Base-by-base conservation (phyloP, 768 basidiomycete genomes). In the Russula sp. region DNA sequence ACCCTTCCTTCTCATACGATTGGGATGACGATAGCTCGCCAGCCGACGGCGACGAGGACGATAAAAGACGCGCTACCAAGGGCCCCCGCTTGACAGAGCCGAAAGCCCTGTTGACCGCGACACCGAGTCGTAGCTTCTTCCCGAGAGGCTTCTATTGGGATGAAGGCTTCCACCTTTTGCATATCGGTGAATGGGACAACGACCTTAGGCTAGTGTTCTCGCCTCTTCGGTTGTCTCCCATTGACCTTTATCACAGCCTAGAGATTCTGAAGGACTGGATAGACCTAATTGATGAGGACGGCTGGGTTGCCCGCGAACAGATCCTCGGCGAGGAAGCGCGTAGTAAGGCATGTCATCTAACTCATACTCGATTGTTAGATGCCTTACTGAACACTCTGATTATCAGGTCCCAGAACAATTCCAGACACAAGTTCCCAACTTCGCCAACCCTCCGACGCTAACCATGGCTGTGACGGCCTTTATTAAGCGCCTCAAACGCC, bases 111-210 rank as follows among this genome's bases (percentile, higher is more conserved):
- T 74, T 97, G 65, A 96, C 95, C 8, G 94, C 92, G 1, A 98
- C 96, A 0, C 95, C 95, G 5, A 96, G 93, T 70, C 81, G 96
- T 39, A 93, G 93, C 67, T 98, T 98, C 78, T 98, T 98, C 78
- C 95, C 95, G 0, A 80, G 95, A 71, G 95, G 95, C 18, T 98
- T 98, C 74, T 98, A 98, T 73, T 98, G 95, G 95, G 95, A 98
- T 72, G 95, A 98, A 74, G 95, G 95, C 1, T 98, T 98, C 78
- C 95, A 98, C 74, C 75, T 98, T 35, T 74, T 93, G 38, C 87
- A 95, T 66, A 90, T 98, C 48, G 93, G 93, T 18, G 84, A 86
- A 69, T 95, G 90, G 89, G 96, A 98, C 69, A 93, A 87, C 61
- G 93, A 92, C 68, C 83, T 97, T 58, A 86, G 84, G 86, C 84